Conservation (phyloP, 805 yeast species). For the Ogataea trehalophila region DNA sequence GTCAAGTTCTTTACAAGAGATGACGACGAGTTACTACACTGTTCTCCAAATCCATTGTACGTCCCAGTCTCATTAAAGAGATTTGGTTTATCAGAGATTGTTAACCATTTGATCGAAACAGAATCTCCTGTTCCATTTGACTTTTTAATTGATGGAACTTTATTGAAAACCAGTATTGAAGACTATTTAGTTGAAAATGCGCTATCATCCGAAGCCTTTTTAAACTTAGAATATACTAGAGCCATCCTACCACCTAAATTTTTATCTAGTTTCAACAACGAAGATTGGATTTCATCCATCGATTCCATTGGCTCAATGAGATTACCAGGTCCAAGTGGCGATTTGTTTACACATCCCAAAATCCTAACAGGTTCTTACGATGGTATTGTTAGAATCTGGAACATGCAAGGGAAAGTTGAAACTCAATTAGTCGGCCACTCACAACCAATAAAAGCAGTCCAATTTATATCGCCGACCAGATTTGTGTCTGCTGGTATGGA, state of each 20-base stretch:
- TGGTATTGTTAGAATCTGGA: slow-evolving; percentile 89
- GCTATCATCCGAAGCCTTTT: slow-evolving; percentile 71
- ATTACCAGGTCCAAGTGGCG: slow-evolving; percentile 24
- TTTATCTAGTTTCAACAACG: slow-evolving; percentile 81
- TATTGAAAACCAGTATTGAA: slow-evolving; percentile 72
- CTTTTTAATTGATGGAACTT: slow-evolving; percentile 79
- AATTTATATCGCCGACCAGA: slow-evolving; percentile 71
- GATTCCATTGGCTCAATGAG: slow-evolving; percentile 38
- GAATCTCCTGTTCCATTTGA: slow-evolving; percentile 84
- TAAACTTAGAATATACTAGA: slow-evolving; percentile 84
- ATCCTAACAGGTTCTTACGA: slow-evolving; percentile 90
- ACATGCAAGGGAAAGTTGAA: slow-evolving; percentile 72
- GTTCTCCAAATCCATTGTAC: slow-evolving; percentile 74
- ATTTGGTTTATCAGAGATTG: slow-evolving; percentile 91
- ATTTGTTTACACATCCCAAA: slow-evolving; percentile 39
- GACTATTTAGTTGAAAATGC: slow-evolving; percentile 76
- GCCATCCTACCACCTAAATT: slow-evolving; percentile 94
- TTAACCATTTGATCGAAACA: slow-evolving; percentile 71
- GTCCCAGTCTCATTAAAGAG: slow-evolving; percentile 86
- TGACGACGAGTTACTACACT: slow-evolving; percentile 64
- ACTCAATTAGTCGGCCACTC: slow-evolving; percentile 84
- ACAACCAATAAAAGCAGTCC: slow-evolving; percentile 78
- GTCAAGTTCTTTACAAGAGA: slow-evolving; percentile 85
- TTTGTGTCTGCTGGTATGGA: slow-evolving; percentile 86
- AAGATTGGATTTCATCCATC: slow-evolving; percentile 90